Percentiles rank a stretch among this genome's conserved stretches.
Evolutionary conservation across 2,329 filamentous ascomycete species (phyloP).

Genomic region (Exophiala alcalophila): DNA sequence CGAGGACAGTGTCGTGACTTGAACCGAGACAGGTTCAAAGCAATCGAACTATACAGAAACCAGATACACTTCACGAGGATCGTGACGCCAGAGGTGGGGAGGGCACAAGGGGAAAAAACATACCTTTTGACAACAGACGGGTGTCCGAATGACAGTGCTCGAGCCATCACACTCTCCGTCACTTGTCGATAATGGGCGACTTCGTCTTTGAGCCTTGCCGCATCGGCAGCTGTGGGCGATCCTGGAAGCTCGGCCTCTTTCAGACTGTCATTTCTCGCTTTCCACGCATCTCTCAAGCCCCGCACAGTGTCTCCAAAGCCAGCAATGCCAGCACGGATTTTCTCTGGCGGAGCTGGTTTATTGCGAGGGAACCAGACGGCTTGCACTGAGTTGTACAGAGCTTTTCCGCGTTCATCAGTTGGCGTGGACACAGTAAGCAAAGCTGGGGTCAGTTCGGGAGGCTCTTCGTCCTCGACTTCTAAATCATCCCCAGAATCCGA

Average conservation of each 20-base stretch:
- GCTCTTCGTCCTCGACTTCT: conserved; percentile 50
- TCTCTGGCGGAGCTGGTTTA: conserved; percentile 48
- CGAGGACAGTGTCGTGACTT: background rate
- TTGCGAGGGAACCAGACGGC: conserved; percentile 59
- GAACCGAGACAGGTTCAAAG: too few relatives aligned
- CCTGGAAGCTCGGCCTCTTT: conserved; percentile 57
- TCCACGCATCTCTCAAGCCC: conserved; percentile 60
- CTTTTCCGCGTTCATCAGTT: conserved; percentile 48
- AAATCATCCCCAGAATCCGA: conserved; percentile 46
- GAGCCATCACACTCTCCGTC: conserved; percentile 51
- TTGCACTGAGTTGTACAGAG: conserved; percentile 57
- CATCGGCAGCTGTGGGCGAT: conserved; percentile 43
- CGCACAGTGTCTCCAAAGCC: conserved; percentile 60
- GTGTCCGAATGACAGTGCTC: conserved; percentile 45
- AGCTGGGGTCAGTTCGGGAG: conserved; percentile 55
- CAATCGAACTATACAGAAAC: too few relatives aligned
- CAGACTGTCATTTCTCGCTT: conserved; percentile 54
- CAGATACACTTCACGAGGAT: too few relatives aligned
- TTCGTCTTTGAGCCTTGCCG: conserved; percentile 54
- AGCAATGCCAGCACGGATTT: conserved; percentile 54
- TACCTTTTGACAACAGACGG: conserved; percentile 51
- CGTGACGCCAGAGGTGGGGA: background rate
- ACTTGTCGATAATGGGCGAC: conserved; percentile 58
- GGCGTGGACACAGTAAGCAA: conserved; percentile 52
- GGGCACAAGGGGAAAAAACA: conserved; percentile 33